A percentile compares a stretch with the other conserved stretches of the same genome.
These are phyloP conservation scores for Spizellomyces punctatus DNA, from an alignment of 192 early-diverging fungal genomes.

Conservation along the genomic window DNA sequence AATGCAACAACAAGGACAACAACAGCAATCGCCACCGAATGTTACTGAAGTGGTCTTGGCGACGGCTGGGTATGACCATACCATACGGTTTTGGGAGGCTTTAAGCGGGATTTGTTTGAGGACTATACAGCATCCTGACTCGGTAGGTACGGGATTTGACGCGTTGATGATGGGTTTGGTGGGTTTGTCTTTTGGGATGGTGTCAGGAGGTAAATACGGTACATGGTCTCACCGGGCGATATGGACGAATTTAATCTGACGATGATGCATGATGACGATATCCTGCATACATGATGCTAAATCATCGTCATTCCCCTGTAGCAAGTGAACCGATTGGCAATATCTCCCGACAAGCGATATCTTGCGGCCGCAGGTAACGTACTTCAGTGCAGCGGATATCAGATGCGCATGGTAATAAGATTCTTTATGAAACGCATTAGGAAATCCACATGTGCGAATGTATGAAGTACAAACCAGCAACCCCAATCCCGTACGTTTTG, in stretches of 20 bases:
- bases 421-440: constrained; percentile 28
- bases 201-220: background rate
- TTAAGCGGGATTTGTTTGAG: constrained; percentile 55
- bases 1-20: background rate
- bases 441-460: constrained; percentile 79
- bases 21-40: constrained; percentile 12
- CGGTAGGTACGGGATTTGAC: constrained; percentile 48
- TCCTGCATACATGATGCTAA: too few relatives aligned
- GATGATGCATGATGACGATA: background rate
- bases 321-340: constrained; percentile 86
- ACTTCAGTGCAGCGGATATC: background rate
- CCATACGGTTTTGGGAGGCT: constrained; percentile 66
- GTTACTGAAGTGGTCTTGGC: constrained; percentile 54
- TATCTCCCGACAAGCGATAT: constrained; percentile 87
- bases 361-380: constrained; percentile 76
- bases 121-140: constrained; percentile 79
- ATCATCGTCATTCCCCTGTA: constrained; percentile 24
- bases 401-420: background rate
- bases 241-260: background rate
- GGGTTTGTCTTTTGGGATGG: background rate
- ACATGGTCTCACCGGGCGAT: background rate
- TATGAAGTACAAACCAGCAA: constrained; percentile 83
- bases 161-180: background rate
- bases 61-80: constrained; percentile 65
- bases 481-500: constrained; percentile 65